A percentile compares a stretch with the other conserved stretches of the same genome.
phyloP scores from a whole-genome alignment of 2,329 filamentous ascomycete species.

The Phialophora tarda region DNA sequence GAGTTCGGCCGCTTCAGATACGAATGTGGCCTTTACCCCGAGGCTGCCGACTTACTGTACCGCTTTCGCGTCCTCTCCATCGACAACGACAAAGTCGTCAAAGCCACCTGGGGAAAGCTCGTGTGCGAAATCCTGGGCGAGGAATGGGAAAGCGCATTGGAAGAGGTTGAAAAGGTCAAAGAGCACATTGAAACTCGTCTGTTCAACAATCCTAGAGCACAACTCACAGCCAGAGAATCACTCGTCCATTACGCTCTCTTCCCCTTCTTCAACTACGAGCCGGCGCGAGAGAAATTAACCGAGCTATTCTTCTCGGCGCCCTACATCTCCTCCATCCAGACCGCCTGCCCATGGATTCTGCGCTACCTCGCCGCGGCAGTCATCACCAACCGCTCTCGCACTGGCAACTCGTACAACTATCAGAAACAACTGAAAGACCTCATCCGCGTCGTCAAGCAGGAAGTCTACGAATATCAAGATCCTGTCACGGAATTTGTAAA shows the following conservation, averaged over 20 bases:
- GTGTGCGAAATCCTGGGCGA: constrained; percentile 93
- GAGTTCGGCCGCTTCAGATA: constrained; percentile 98
- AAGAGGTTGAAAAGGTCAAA: constrained; percentile 88
- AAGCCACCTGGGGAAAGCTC: constrained; percentile 96
- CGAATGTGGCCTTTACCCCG: constrained; percentile 91
- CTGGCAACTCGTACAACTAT: constrained; percentile 81
- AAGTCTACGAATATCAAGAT: constrained; percentile 96
- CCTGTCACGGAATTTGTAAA: constrained; percentile 96
- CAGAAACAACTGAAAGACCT: constrained; percentile 99
- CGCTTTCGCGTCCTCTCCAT: constrained; percentile 98
- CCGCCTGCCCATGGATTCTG: constrained; percentile 93
- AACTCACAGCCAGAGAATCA: constrained; percentile 96
- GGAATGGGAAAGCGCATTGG: constrained; percentile 92
- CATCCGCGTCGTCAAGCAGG: constrained; percentile 92
- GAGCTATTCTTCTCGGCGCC: constrained; percentile 96
- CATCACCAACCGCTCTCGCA: constrained; percentile 85
- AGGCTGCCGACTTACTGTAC: constrained; percentile 90
- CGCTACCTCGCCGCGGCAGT: constrained; percentile 93
- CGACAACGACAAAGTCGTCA: constrained; percentile 95
- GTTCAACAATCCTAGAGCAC: constrained; percentile 93
- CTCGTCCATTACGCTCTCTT: constrained; percentile 98
- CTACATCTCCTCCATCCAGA: constrained; percentile 99
- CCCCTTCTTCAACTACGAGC: constrained; percentile 97
- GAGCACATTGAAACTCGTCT: constrained; percentile 92
- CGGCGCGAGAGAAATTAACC: constrained; percentile 85